Evolutionary conservation across 148 eudicot genomes (phyloP), one percentile per base, ranked within the genome.

Genomic region (Amaranthus cruentus): DNA sequence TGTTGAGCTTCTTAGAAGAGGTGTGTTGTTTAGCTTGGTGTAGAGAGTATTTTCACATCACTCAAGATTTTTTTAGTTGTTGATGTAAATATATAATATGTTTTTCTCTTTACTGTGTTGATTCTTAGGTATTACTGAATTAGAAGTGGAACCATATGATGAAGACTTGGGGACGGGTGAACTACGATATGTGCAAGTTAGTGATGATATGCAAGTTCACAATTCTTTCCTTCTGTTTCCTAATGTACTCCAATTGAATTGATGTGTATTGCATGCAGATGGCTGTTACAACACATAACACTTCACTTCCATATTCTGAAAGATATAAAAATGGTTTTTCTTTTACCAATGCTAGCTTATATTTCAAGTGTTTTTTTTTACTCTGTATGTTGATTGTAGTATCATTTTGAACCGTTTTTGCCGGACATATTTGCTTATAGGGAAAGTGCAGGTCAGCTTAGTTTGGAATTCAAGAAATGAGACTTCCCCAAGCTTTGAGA

Each of bases 381-480:
- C 73, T 50, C 42, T 14, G 7, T 47, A 9, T 75, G 65, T 21
- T 55, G n/a, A 70, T 77, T 76, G 8, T 4, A 14, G 6, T 47
- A 38, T 62, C 61, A 28, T 47, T 28, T 21, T 73, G 68, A 74
- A 48, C 55, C 60, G 69, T 62, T 53, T 57, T 58, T 38, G 55
- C 48, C 7, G 15, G 47, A 56, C 47, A 63, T 70, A 47, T 72
- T 14, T 47, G 49, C 10, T 71, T 85, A 6, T 78, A 95, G 98
- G 98, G 77, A 88, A 85, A 83, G 98, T 95, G 62, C 98, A 95
- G 83, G 85, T 90, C 79, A 67, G 96, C 72, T 82, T 95, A 80
- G 97, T 95, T 68, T 95, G 98, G 98, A 95, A 95, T 75, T 85
- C 96, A 10, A 88, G 96, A 83, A 88, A 81, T 76, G 97, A 95